These are phyloP conservation scores for Fomitopsis palustris DNA, from an alignment of 1,284 basidiomycete genomes.

Conservation along the genomic window DNA sequence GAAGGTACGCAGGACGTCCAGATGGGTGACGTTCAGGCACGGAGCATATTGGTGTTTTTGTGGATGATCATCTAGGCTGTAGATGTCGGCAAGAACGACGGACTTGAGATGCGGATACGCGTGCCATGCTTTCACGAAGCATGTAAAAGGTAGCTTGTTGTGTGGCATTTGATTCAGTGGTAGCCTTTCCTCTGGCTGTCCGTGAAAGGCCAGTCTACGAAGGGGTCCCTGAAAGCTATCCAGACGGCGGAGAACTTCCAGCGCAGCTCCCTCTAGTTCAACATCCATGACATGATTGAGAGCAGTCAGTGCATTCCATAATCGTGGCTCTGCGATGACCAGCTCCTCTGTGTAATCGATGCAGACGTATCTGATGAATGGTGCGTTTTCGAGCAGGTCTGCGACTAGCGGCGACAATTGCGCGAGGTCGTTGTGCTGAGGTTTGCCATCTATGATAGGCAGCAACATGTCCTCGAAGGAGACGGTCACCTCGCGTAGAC, in stretches of 20 bases:
- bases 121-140: not conserved
- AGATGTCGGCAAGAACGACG: not conserved
- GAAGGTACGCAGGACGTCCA: not conserved
- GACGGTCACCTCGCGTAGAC: not conserved
- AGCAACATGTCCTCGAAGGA: not conserved
- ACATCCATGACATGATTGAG: not conserved
- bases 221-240: not conserved
- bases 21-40: not conserved
- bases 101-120: not conserved
- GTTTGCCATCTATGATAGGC: not conserved
- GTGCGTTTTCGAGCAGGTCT: not conserved
- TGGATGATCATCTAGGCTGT: not conserved
- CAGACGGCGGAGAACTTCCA: not conserved
- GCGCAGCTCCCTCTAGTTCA: not conserved
- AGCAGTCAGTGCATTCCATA: not conserved
- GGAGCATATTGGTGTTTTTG: not conserved
- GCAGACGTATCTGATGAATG: not conserved
- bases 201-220: not conserved
- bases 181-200: not conserved
- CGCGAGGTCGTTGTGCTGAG: not conserved
- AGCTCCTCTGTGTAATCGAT: not conserved
- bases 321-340: not conserved
- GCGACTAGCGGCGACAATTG: not conserved
- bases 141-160: not conserved
- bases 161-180: not conserved